These are phyloP conservation scores for Heteromeles arbutifolia DNA, from an alignment of 306 rosid species.

Conservation along the genomic window DNA sequence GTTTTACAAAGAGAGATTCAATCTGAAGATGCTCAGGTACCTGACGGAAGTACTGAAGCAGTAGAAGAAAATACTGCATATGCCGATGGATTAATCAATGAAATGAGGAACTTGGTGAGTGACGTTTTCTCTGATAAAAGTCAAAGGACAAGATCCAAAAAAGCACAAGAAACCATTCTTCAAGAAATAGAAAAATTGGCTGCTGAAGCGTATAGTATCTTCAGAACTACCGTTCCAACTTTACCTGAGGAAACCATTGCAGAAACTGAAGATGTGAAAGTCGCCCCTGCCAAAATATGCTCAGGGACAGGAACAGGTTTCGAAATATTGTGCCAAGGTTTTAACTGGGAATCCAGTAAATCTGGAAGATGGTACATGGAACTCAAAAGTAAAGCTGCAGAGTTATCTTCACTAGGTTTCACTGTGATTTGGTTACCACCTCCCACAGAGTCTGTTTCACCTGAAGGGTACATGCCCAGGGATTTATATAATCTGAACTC, in stretches of 20 bases:
- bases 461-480: conserved; percentile 93
- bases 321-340: conserved; percentile 95
- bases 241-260: conserved; percentile 42
- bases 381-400: conserved; percentile 65
- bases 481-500: conserved; percentile 89
- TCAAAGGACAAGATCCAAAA: conserved; percentile 52
- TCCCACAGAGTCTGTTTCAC: conserved; percentile 94
- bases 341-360: conserved; percentile 97
- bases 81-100: conserved; percentile 68
- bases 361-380: conserved; percentile 86
- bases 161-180: conserved; percentile 79
- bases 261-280: conserved; percentile 20
- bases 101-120: conserved; percentile 67
- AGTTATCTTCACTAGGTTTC: conserved; percentile 68
- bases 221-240: conserved; percentile 63
- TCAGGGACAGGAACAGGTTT: conserved; percentile 80
- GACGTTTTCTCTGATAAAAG: conserved; percentile 62
- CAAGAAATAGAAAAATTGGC: conserved; percentile 88
- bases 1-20: conserved; percentile 22
- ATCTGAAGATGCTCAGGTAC: conserved; percentile 23
- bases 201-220: conserved; percentile 87
- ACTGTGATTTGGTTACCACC: conserved; percentile 95
- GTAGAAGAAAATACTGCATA: conserved; percentile 30
- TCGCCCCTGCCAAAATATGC: conserved; percentile 22
- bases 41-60: conserved; percentile 28